Evolutionary conservation across 2,329 filamentous ascomycete species (phyloP).

Genomic region (Hypomyces perniciosus): DNA sequence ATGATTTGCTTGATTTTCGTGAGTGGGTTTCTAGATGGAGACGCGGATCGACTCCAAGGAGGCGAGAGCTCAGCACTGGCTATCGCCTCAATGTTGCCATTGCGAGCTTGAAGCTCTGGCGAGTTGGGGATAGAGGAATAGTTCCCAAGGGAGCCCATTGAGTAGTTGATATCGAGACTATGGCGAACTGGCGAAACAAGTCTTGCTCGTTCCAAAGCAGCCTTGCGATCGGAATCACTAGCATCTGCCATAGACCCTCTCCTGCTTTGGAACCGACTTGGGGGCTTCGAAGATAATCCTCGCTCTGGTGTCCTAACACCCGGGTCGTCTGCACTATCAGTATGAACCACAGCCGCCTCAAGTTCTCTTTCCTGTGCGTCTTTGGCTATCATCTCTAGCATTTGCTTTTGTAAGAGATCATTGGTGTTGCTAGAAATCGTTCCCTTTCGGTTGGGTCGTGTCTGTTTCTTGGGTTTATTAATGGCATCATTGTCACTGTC

Average conservation of each 20-base stretch:
- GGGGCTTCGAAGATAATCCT: slow-evolving; percentile 20
- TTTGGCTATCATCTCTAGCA: slow-evolving; percentile 53
- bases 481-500: slow-evolving; percentile 46
- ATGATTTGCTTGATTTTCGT: slow-evolving; percentile 51
- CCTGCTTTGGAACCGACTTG: slow-evolving; percentile 28
- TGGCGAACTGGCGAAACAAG: slow-evolving; percentile 20
- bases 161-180: slow-evolving; percentile 34
- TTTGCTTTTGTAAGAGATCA: slow-evolving; percentile 55
- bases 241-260: slow-evolving; percentile 33
- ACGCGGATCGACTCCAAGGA: slow-evolving; percentile 54
- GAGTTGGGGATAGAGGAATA: slow-evolving; percentile 45
- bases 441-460: slow-evolving; percentile 30
- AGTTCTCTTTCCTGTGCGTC: slow-evolving; percentile 42
- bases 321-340: slow-evolving; percentile 28
- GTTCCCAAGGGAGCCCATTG: slow-evolving; percentile 37
- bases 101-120: slow-evolving; percentile 44
- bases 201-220: slow-evolving; percentile 16
- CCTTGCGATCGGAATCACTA: slow-evolving; percentile 35
- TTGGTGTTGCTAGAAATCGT: slow-evolving; percentile 44
- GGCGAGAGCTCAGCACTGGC: slow-evolving; percentile 60
- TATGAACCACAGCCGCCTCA: slow-evolving; percentile 26
- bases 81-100: slow-evolving; percentile 48
- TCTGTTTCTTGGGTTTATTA: slow-evolving; percentile 28
- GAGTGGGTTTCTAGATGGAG: slow-evolving; percentile 56
- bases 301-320: slow-evolving; percentile 29